Evolutionary conservation across 495 filamentous ascomycete species (phyloP), one percentile per base, ranked within the genome.

Genomic region (Penicillium salamii): DNA sequence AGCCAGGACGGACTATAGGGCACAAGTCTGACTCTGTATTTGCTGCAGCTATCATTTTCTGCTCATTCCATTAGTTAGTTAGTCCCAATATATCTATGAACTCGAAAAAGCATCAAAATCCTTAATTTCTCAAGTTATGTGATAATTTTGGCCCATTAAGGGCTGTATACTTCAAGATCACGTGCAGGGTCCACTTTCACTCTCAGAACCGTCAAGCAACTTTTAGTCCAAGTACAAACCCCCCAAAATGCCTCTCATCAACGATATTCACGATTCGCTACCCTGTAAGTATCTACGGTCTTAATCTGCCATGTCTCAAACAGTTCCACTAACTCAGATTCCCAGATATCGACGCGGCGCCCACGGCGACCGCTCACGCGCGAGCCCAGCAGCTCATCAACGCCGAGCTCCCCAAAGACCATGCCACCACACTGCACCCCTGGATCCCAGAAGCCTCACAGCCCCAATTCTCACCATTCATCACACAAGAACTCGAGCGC

Each of bases 241-340:
- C 14, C 34, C 28, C 57, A 68, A 57, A 45, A 88, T 90, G 85
- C 78, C 87, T 47, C 76, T 89, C 44, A 85, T 88, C 49, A 81
- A 78, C 41, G 80, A 81, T 54, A 77, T 80, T 34, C 87, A 92
- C 70, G 90, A 95, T 62, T 95, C 89, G 12, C 83, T 95, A 13
- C 90, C 89, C 17, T 95, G 89, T 91, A 83, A 35, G 58, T 46
- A 21, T 5, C 35, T 20, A 42, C 19, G 24, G 18, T 19, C n/a
- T n/a, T 40, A 33, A 8, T 45, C 38, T 3, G 7, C 8, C 17
- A 40, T 14, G 20, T 11, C 18, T 21, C 36, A 32, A 7, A 14
- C 18, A 21, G 20, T 35, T 39, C 28, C 32, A 35, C 55, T 58
- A 55, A 70, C 62, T 13, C 14, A 26, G 3, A 3, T 4, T 42